Evolutionary conservation across 148 eudicot species (phyloP), one percentile per base, ranked within the genome.

Genomic region (Agrostemma githago): DNA sequence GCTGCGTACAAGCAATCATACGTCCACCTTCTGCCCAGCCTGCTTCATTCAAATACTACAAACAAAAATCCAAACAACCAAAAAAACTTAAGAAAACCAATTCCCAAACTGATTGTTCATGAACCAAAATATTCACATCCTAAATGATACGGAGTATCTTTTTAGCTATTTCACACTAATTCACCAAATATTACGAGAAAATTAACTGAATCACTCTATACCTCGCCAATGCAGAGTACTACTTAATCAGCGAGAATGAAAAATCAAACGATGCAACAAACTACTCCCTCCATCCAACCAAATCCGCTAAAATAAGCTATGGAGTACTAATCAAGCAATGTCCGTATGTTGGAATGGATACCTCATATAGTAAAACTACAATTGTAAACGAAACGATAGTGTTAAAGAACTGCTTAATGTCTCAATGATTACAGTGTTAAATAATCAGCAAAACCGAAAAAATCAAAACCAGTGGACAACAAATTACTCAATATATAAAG

Each of bases 21-120:
- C 83, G 90, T 54, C 90, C 96, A 46, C 82, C 89, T 57, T 92
- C 96, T 20, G 97, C 96, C 99, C 99, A 95, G 19, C 99, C 99
- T 66, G 90, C 97, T 84, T 88, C 97, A 76, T 87, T 88, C 57
- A 95, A 86, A 79, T 78, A 95, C 99, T 95, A 81, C 75, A 82
- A 66, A 11, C 43, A 43, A 69, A 71, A 20, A 63, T 0, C 12
- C 44, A 16, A 4, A 8, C 54, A 68, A 42, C 39, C 53, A 34
- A 70, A 20, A 21, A 2, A n/a, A 34, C 61, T 53, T 16, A 53
- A 5, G 6, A 21, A 12, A 51, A 43, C 0, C 56, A 51, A 10
- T 51, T 51, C 61, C 43, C 11, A 51, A 37, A 26, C 17, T 12
- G 41, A 48, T 48, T 1, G 12, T 46, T n/a, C 21, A 48, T 26